phyloP scores from a whole-genome alignment of 306 rosid species.

The Citrullus colocynthis region DNA sequence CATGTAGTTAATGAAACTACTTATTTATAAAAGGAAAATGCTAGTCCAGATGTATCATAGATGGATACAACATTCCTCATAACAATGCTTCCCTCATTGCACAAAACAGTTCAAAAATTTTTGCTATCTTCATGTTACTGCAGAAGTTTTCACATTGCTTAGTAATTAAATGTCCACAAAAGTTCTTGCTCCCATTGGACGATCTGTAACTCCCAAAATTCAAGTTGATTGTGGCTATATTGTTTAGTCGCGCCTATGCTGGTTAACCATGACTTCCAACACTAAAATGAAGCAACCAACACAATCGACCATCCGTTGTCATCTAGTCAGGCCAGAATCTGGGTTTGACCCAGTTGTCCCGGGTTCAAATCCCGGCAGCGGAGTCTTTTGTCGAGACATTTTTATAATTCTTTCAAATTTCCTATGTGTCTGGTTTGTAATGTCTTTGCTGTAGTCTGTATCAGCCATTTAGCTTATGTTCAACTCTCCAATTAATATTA shows the following conservation, averaged over 20 bases:
- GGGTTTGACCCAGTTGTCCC: slow-evolving; percentile 47
- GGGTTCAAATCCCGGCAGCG: slow-evolving; percentile 58
- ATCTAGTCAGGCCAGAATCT: slow-evolving; percentile 53
- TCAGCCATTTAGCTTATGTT: neutral
- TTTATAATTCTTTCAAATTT: neutral
- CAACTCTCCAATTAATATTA: neutral
- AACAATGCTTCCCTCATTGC: neutral
- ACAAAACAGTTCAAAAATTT: neutral
- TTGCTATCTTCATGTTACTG: neutral
- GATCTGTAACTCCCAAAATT: neutral
- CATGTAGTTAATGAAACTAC: neutral
- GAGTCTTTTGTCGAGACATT: slow-evolving; percentile 8
- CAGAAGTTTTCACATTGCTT: neutral
- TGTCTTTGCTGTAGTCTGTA: neutral
- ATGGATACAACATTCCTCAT: neutral
- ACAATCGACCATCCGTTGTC: slow-evolving; percentile 21
- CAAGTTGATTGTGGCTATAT: neutral
- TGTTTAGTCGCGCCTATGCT: neutral
- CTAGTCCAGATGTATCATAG: neutral
- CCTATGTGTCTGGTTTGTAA: neutral
- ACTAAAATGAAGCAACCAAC: neutral
- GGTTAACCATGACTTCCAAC: neutral
- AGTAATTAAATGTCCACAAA: neutral
- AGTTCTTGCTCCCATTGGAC: neutral
- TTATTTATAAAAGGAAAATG: neutral